Conservation (phyloP, 2,329 filamentous ascomycete genomes). For the Paramyrothecium sp. region DNA sequence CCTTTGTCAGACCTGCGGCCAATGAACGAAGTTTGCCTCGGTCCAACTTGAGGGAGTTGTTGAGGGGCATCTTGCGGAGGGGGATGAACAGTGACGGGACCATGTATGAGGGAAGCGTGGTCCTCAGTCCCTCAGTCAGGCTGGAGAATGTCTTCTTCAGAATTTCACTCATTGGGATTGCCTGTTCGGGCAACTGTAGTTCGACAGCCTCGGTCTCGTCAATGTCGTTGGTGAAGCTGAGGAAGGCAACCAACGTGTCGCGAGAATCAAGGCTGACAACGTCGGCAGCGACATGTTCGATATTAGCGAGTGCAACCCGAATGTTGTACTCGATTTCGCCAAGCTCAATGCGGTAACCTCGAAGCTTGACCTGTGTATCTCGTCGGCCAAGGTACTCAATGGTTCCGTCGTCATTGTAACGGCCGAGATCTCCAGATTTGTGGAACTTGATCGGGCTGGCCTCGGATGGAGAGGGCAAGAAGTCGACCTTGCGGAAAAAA, state of each 20-base stretch:
- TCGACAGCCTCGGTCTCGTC: constrained; percentile 1
- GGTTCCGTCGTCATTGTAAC: constrained; percentile 24
- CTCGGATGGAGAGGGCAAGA: background rate
- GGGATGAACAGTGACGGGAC: constrained; percentile 40
- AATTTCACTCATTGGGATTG: background rate
- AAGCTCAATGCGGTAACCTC: constrained; percentile 47
- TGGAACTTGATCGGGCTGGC: constrained; percentile 12
- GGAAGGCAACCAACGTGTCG: constrained; percentile 41
- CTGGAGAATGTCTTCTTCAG: background rate
- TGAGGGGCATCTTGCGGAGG: constrained; percentile 35
- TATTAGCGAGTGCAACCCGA: background rate
- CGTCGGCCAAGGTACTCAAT: constrained; percentile 42
- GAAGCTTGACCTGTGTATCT: constrained; percentile 36
- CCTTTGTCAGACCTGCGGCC: no score
- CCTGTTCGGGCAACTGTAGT: no score
- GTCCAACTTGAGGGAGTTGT: constrained; percentile 40
- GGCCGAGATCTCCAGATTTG: constrained; percentile 7
- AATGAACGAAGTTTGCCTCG: background rate
- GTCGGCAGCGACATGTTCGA: constrained; percentile 27
- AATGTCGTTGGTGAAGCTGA: constrained; percentile 12
- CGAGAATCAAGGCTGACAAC: constrained; percentile 40
- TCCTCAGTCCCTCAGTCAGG: constrained; percentile 9
- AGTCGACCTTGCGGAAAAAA: background rate
- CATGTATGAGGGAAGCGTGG: constrained; percentile 34
- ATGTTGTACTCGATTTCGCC: constrained; percentile 12